Base-by-base conservation (phyloP, 257 asterid genomes). In the Orobanche coerulescens region DNA sequence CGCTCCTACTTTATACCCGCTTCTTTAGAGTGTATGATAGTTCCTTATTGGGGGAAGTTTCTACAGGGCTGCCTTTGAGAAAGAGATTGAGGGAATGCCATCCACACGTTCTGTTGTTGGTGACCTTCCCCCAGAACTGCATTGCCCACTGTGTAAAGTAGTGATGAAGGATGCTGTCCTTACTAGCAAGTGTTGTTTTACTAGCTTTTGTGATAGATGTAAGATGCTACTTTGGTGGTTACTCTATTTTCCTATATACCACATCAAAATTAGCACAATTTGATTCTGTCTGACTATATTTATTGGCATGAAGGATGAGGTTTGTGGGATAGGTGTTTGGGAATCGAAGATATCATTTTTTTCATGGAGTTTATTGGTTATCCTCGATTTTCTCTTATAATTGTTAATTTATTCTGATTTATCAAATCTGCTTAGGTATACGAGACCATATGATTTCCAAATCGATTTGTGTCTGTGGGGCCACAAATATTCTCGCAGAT, bases 91-190 rank as follows among this genome's bases (percentile, higher is more conserved):
- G 65, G 97, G 99, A 56, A 73, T 93, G 82, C 97, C 99, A 33
- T 81, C 99, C 33, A 74, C 87, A 2, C 94, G 97, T 16, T 58
- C 88, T 34, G 77, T 87, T n/a, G n/a, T n/a, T n/a, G 84, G 90
- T 58, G 97, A 86, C 65, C 83, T 93, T 62, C 99, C 96, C 10
- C 95, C 95, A 6, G 99, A 93, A 71, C 78, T 93, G 62, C 95
- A 73, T 51, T 93, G 99, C 66, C 96, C 99, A n/a, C 71, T 93
- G 61, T 93, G 99, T 75, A 87, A 93, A 78, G 87, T 89, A 83
- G 99, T 87, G 12, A 93, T 93, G 93, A 93, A 90, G 79, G 96
- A 90, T 71, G 96, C 97, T 63, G 99, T 85, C 16, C 90, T 93
- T 33, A 81, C 97, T 8, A 93, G 99, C 94, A 93, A 87, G 80